Evolutionary conservation across 1,284 basidiomycete species (phyloP).

Genomic region (Pseudozyma tsukubaensis): DNA sequence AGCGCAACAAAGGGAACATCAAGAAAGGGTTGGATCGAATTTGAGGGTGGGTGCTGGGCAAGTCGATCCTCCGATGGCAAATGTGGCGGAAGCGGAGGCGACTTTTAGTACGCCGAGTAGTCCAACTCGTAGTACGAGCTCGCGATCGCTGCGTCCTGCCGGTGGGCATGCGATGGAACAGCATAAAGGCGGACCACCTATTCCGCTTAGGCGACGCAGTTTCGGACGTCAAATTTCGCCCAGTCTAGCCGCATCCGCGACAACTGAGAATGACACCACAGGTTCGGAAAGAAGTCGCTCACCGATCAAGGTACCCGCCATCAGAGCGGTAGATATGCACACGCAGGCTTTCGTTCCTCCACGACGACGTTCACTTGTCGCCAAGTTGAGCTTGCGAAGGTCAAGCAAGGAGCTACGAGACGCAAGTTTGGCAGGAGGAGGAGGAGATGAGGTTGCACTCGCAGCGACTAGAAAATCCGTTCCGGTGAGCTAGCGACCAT

Average conservation of each 20-base stretch:
- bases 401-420: constrained; percentile 11
- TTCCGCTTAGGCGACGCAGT: constrained; percentile 34
- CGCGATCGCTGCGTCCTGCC: neutral
- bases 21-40: no score
- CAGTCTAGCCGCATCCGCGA: neutral
- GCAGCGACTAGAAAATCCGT: no score
- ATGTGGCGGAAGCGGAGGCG: constrained; percentile 12
- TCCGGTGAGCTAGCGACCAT: no score
- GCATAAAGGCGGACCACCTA: constrained; percentile 7
- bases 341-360: neutral
- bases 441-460: no score
- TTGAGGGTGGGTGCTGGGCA: constrained; percentile 17
- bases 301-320: constrained; percentile 1
- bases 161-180: neutral
- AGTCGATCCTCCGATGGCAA: constrained; percentile 22
- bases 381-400: constrained; percentile 21
- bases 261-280: no score
- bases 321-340: neutral
- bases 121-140: constrained; percentile 4
- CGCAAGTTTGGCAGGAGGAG: neutral
- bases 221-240: constrained; percentile 6
- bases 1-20: constrained; percentile 14
- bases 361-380: constrained; percentile 26
- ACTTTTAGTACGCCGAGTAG: constrained; percentile 21
- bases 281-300: no score